Percentiles rank a stretch among this genome's conserved stretches.
Conservation (phyloP, 805 yeast genomes). For the Millerago galiae region DNA sequence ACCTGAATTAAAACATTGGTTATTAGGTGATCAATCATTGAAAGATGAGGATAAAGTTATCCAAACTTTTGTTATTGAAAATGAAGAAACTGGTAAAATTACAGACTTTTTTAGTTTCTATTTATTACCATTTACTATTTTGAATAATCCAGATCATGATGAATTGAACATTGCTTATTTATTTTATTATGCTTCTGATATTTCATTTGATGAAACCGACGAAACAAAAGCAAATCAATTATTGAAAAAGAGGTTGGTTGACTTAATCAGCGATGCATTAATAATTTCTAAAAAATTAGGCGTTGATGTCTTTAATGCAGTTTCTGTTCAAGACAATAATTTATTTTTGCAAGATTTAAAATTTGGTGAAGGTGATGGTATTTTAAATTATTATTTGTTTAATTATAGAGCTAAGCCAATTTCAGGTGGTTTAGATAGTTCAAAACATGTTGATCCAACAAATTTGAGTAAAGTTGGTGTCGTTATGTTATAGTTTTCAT, state of each 20-base stretch:
- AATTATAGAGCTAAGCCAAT: slow-evolving; percentile 82
- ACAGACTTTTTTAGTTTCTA: slow-evolving; percentile 91
- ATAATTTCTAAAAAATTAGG: slow-evolving; percentile 59
- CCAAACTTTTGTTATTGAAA: slow-evolving; percentile 69
- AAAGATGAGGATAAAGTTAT: slow-evolving; percentile 45
- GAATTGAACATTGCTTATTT: slow-evolving; percentile 81
- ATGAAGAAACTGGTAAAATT: slow-evolving; percentile 43
- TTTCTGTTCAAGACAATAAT: slow-evolving; percentile 85
- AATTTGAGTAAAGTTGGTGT: slow-evolving; percentile 82
- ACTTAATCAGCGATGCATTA: slow-evolving; percentile 67
- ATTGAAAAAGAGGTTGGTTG: slow-evolving; percentile 52
- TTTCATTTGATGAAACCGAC: slow-evolving; percentile 38
- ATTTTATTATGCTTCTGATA: slow-evolving; percentile 81
- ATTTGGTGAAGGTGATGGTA: slow-evolving; percentile 93
- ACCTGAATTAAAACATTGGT: slow-evolving; percentile 76
- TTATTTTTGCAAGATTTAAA: slow-evolving; percentile 74
- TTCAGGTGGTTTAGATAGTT: slow-evolving; percentile 66
- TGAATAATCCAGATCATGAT: slow-evolving; percentile 55
- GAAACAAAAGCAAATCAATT: slow-evolving; percentile 33
- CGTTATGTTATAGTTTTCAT: slow-evolving; percentile 54
- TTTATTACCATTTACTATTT: slow-evolving; percentile 78
- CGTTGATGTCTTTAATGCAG: slow-evolving; percentile 91
- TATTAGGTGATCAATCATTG: slow-evolving; percentile 44
- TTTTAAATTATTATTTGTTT: slow-evolving; percentile 83
- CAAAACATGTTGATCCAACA: slow-evolving; percentile 45